Evolutionary conservation across 2,329 filamentous ascomycete genomes (phyloP), one percentile per base, ranked within the genome.

Genomic region (Sarocladiaceae sp.): DNA sequence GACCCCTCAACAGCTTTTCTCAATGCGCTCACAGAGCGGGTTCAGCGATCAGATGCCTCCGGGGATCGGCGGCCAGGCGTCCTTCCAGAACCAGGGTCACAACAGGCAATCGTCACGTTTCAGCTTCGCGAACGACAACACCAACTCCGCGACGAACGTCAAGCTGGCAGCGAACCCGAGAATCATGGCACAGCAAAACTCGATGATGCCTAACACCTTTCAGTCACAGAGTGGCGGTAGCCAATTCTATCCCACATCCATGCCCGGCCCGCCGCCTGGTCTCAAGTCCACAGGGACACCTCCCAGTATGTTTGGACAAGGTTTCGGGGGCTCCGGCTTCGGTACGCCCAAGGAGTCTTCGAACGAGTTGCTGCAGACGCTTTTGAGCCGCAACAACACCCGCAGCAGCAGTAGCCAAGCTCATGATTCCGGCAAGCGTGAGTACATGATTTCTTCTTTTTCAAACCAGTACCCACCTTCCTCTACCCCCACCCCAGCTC

Each of bases 381-480:
- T 50, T n/a, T 77, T 96, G 64, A 80, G 95, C 65, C 84, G 91
- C 64, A 81, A 82, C 65, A 82, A 83, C 64, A 37, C 5, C 18
- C 80, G 80, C 65, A 78, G 80, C 64, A 80, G 80, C 67, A 83
- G 80, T 15, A 81, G 79, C 69, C 87, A 90, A 72, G 79, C 80
- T 70, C 86, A 88, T 73, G 91, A 96, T 76, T 81, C 85, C 73
- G 86, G 85, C 84, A 96, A 96, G 90, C 91, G 91, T 96, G 91
- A 96, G 91, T 96, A 88, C 80, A 87, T 90, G 80, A 88, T 92
- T 84, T 89, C 90, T 86, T 89, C 87, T 77, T 89, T 92, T 76
- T 85, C 88, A 74, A 89, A 88, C 71, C 88, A 92, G 79, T 89
- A 90, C 76, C 87, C 86, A 75, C 79, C 84, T 75, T 88, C 87